Evolutionary conservation across 2,329 filamentous ascomycete genomes (phyloP), one percentile per base, ranked within the genome.

Genomic region (Lasiodiplodia citricola): DNA sequence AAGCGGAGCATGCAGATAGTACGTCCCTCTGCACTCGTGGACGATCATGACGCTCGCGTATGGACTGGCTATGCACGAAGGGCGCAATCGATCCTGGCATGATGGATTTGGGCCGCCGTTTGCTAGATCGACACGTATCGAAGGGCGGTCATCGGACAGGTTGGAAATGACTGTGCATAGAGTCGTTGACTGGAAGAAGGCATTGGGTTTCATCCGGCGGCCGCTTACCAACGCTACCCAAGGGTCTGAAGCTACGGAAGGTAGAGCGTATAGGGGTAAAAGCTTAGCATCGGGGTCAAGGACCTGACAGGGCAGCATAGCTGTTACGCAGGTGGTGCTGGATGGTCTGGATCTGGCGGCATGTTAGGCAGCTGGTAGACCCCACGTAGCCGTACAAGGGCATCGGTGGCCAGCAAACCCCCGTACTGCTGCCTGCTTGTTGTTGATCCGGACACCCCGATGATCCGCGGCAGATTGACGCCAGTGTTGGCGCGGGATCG

Each of bases 151-250:
- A 64, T 28, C 13, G 10, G 44, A 38, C 21, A 50, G 4, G 2
- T 28, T n/a, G 8, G 14, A 64, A 52, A 52, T 21, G 60, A 64
- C 38, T 31, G 47, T 25, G 60, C 60, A 64, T 63, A n/a, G 18
- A n/a, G 37, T 37, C 54, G 47, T 64, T 13, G n/a, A n/a, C 60
- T 64, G n/a, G 14, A 52, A 23, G 28, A 52, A 25, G 44, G 47
- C 44, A 52, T 64, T 50, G 31, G 11, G 44, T 52, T 18, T 38
- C 47, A 52, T 38, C 14, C 31, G 58, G 25, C 18, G 23, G 37
- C 51, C 25, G 23, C 23, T 25, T 23, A 31, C 18, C 60, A 38
- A 8, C 23, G 31, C 11, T 18, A n/a, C 23, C 35, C 55, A 23
- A 57, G 31, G 25, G 52, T 6, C 5, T 18, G 23, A 50, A 18